Percentiles rank a stretch among this genome's conserved stretches.
Evolutionary conservation across 179 eudicot genomes (phyloP).

Genomic region (Heliamphora ciliata): DNA sequence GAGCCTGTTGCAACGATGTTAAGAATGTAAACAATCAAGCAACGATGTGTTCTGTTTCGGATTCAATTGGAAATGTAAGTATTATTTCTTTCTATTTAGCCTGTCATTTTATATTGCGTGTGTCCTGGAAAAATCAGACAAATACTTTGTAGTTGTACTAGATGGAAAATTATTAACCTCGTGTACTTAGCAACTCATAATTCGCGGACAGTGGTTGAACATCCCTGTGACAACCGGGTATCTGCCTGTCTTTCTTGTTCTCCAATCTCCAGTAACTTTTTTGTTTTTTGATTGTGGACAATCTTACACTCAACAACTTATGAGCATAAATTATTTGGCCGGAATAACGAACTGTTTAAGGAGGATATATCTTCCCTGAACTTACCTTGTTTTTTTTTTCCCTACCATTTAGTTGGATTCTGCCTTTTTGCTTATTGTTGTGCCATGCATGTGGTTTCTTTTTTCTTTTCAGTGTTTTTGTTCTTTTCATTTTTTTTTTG

Average conservation of each 20-base stretch:
- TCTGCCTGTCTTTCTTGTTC: background rate
- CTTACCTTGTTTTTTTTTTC: too few species aligned
- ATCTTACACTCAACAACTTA: background rate
- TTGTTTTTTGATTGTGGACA: background rate
- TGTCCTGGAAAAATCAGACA: background rate
- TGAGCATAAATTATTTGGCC: background rate
- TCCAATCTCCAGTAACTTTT: background rate
- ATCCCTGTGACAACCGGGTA: background rate
- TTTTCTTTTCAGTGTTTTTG: too few species aligned
- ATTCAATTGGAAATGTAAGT: slow-evolving; percentile 50
- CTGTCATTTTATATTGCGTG: background rate
- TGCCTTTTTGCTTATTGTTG: too few species aligned
- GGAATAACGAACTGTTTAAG: background rate
- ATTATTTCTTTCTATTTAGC: slow-evolving; percentile 1
- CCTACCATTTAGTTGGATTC: too few species aligned
- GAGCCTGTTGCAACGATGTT: slow-evolving; percentile 24
- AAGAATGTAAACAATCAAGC: slow-evolving; percentile 20
- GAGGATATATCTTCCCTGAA: too few species aligned
- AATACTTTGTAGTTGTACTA: background rate
- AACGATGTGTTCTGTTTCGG: slow-evolving; percentile 15
- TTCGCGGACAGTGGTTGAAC: background rate
- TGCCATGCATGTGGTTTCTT: too few species aligned
- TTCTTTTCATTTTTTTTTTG: too few species aligned
- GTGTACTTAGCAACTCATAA: background rate
- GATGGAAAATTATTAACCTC: background rate